These are phyloP conservation scores for Sphagnum fallax DNA, from an alignment of 228 moss, liverwort and hornwort genomes.

Conservation along the genomic window DNA sequence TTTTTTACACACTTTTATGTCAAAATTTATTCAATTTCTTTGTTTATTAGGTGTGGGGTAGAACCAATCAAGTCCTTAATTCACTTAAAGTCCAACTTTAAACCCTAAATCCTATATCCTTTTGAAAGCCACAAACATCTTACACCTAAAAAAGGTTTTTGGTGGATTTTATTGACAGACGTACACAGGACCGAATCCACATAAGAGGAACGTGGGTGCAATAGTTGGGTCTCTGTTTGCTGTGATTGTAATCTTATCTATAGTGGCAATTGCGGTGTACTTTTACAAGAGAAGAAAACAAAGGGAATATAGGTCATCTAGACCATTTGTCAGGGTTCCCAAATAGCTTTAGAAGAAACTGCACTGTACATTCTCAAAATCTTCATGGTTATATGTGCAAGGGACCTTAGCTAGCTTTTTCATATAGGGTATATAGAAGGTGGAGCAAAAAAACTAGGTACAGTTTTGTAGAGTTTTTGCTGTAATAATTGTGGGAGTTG, in stretches of 20 bases:
- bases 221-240: constrained; percentile 30
- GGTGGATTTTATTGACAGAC: not conserved
- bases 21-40: not conserved
- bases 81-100: not conserved
- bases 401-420: too few species aligned
- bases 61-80: not conserved
- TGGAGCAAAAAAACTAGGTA: too few species aligned
- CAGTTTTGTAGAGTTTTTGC: too few species aligned
- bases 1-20: not conserved
- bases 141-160: not conserved
- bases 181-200: constrained; percentile 3
- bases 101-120: not conserved
- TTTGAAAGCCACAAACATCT: not conserved
- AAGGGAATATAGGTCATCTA: constrained; percentile 20
- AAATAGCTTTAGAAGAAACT: too few species aligned
- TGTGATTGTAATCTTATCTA: constrained; percentile 14
- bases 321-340: constrained; percentile 15
- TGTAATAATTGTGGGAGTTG: too few species aligned
- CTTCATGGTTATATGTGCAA: too few species aligned
- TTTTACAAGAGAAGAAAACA: constrained; percentile 23
- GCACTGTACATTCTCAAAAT: too few species aligned
- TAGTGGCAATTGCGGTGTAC: constrained; percentile 12
- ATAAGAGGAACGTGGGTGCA: constrained; percentile 24
- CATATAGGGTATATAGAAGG: too few species aligned
- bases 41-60: not conserved